phyloP scores from a whole-genome alignment of 1,139 yeast species.

The Lodderomyces metapsilosis region DNA sequence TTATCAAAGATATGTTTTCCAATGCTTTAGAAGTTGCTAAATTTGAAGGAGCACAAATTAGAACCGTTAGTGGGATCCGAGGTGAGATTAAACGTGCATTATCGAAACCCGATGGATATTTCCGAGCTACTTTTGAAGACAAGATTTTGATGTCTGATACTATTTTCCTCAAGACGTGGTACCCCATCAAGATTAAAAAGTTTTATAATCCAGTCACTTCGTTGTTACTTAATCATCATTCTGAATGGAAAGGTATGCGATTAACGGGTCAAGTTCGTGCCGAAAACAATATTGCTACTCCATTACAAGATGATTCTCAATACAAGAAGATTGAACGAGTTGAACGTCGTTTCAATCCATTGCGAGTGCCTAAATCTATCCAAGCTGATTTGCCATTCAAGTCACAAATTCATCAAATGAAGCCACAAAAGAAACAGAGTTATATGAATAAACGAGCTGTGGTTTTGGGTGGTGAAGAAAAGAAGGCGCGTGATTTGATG shows the following conservation, averaged over 20 bases:
- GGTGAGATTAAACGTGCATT: slow-evolving; percentile 97
- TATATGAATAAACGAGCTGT: slow-evolving; percentile 93
- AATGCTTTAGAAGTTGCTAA: slow-evolving; percentile 93
- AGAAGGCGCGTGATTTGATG: slow-evolving; percentile 87
- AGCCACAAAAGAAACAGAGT: slow-evolving; percentile 80
- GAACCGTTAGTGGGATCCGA: slow-evolving; percentile 94
- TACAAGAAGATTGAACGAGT: slow-evolving; percentile 79
- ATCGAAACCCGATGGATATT: slow-evolving; percentile 94
- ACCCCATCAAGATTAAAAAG: slow-evolving; percentile 85
- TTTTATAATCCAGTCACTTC: slow-evolving; percentile 97
- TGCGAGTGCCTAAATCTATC: slow-evolving; percentile 78
- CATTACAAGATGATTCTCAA: slow-evolving; percentile 64
- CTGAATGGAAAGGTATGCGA: slow-evolving; percentile 95
- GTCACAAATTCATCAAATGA: slow-evolving; percentile 85
- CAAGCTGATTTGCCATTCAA: slow-evolving; percentile 83
- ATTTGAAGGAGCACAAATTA: slow-evolving; percentile 95
- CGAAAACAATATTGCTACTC: slow-evolving; percentile 64
- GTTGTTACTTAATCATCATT: slow-evolving; percentile 67
- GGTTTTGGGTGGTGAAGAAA: slow-evolving; percentile 87
- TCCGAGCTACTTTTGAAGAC: slow-evolving; percentile 97
- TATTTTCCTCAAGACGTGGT: slow-evolving; percentile 92
- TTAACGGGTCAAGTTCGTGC: slow-evolving; percentile 92
- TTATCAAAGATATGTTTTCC: slow-evolving; percentile 93
- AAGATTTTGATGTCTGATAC: slow-evolving; percentile 88
- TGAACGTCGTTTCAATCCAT: slow-evolving; percentile 84